These are phyloP conservation scores for Acanthamoeba healyi DNA, from an alignment of 208 protist species.

Conservation along the genomic window DNA sequence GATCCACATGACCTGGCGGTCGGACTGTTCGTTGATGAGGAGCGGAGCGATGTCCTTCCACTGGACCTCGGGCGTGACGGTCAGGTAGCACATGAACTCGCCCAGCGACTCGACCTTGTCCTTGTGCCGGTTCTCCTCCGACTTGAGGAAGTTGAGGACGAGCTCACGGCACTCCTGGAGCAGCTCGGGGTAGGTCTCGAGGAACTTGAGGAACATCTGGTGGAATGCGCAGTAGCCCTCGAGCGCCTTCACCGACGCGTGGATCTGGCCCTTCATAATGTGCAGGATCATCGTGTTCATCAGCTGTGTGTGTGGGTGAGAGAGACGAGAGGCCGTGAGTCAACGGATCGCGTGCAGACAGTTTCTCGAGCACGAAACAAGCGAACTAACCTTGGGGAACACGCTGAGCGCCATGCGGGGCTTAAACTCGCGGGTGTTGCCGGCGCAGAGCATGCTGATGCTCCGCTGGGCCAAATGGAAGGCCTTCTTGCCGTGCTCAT, in stretches of 20 bases:
- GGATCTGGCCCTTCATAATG: slow-evolving; percentile 73
- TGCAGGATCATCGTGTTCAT: slow-evolving; percentile 68
- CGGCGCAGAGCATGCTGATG: slow-evolving; percentile 70
- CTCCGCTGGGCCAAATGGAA: slow-evolving; percentile 69
- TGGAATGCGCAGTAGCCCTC: slow-evolving; percentile 74
- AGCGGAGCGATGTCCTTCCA: slow-evolving; percentile 68
- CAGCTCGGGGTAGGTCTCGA: slow-evolving; percentile 60
- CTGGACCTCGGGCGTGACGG: slow-evolving; percentile 42
- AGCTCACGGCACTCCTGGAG: slow-evolving; percentile 31
- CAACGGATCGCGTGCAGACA: no score
- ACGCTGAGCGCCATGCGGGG: slow-evolving; percentile 66
- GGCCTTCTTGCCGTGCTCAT: slow-evolving; percentile 70
- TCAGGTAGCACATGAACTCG: slow-evolving; percentile 67
- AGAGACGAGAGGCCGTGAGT: no score
- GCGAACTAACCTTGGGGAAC: slow-evolving; percentile 58
- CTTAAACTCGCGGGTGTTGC: slow-evolving; percentile 65
- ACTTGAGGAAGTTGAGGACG: slow-evolving; percentile 63
- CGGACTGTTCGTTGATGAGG: slow-evolving; percentile 52
- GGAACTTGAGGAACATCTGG: slow-evolving; percentile 74
- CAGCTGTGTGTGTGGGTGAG: slow-evolving; percentile 5
- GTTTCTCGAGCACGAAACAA: no score
- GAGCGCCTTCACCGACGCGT: slow-evolving; percentile 71
- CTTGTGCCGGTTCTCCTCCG: slow-evolving; percentile 49
- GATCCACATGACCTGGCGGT: slow-evolving; percentile 70
- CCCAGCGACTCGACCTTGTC: slow-evolving; percentile 50